Base-by-base conservation (phyloP, 2,329 filamentous ascomycete genomes). In the Moelleriella libera region DNA sequence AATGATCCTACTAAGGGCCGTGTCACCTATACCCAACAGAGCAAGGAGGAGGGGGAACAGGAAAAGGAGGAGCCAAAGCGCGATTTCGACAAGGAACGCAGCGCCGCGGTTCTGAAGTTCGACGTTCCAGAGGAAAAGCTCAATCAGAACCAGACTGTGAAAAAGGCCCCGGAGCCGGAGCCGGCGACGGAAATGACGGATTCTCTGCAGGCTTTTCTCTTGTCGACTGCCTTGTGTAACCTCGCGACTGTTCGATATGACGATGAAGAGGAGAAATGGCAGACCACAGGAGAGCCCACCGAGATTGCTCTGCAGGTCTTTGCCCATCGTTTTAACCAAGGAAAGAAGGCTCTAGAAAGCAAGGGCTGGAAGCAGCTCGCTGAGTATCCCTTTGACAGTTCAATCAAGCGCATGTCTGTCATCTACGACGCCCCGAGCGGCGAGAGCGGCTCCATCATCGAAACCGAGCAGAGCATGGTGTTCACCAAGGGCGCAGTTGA, bases 221-320 rank as follows among this genome's bases (percentile, higher is more conserved):
- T 74, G 2, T 69, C 78, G 2, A 69, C 78, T 11, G 75, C 81
- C 1, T 71, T 85, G 2, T 83, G 80, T 63, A 85, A 85, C 55
- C 69, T 77, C 32, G 70, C 75, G n/a, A 79, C 74, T 1, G 75
- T 79, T 9, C 68, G 74, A 42, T 71, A 68, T 47, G 74, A 76
- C 43, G 67, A 75, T 0, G 68, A 71, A n/a, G 68, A 74, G 30
- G 64, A 67, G 30, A 68, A 68, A 51, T 86, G 82, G 82, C 73
- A 79, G 55, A 79, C 80, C 1, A 78, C 77, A 10, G 83, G 82
- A 10, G 81, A 85, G 57, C 81, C 82, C 0, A 88, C 84, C 1
- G 84, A 88, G 57, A 82, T 88, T 54, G 83, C 85, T 1, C 74
- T 88, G 5, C 83, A 87, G 54, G 81, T 88, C 6, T 84, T 88